Evolutionary conservation across 805 yeast genomes (phyloP).

Genomic region (Candida germanica): DNA sequence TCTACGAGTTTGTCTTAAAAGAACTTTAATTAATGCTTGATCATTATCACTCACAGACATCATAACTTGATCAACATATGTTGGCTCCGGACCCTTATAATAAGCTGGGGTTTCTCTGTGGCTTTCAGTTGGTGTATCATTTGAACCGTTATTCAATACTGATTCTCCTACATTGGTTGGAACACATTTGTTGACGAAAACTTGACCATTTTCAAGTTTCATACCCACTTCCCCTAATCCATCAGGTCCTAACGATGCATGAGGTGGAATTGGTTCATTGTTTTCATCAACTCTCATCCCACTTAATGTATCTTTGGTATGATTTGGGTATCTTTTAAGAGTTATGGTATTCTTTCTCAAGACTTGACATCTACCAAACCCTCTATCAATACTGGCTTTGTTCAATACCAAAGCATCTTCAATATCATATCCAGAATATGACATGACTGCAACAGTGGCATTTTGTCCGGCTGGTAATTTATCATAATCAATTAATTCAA

Average conservation of each 20-base stretch:
- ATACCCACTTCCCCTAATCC: slow-evolving; percentile 97
- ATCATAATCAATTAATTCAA: slow-evolving; percentile 92
- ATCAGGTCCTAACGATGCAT: slow-evolving; percentile 84
- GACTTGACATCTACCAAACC: slow-evolving; percentile 97
- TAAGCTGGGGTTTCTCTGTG: slow-evolving; percentile 89
- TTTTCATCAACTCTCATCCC: slow-evolving; percentile 88
- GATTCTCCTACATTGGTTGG: slow-evolving; percentile 82
- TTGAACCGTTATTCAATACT: slow-evolving; percentile 31
- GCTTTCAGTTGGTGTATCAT: slow-evolving; percentile 42
- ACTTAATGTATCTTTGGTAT: slow-evolving; percentile 84
- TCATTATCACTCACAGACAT: slow-evolving; percentile 94
- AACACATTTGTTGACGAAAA: slow-evolving; percentile 87
- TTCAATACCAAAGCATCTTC: slow-evolving; percentile 97
- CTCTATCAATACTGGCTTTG: slow-evolving; percentile 91
- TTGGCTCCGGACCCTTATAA: slow-evolving; percentile 93
- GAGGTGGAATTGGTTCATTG: slow-evolving; percentile 81
- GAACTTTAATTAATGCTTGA: slow-evolving; percentile 88
- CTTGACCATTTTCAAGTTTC: slow-evolving; percentile 87
- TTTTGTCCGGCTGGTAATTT: slow-evolving; percentile 98
- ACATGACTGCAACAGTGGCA: slow-evolving; percentile 98
- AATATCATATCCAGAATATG: slow-evolving; percentile 97
- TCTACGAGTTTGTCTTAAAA: slow-evolving; percentile 91
- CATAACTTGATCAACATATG: slow-evolving; percentile 96
- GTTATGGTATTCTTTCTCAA: slow-evolving; percentile 87
- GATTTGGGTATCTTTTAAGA: slow-evolving; percentile 88